Conservation (phyloP, 2,329 filamentous ascomycete species). For the Pseudopithomyces chartarum region DNA sequence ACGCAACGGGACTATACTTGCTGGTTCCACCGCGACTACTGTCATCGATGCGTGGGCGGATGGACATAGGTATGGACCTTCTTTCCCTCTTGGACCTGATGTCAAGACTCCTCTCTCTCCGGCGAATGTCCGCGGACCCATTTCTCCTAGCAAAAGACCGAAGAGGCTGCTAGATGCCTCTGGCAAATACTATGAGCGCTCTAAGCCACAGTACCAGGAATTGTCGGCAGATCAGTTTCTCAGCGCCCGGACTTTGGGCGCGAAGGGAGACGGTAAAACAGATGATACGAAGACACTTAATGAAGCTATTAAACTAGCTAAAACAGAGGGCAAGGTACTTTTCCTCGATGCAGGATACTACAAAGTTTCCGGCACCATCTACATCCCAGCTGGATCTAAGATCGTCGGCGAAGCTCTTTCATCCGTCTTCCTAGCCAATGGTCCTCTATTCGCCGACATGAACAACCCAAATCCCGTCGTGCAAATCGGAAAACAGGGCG, state of each 20-base stretch:
- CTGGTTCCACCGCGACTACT: constrained; percentile 26
- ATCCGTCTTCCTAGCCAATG: constrained; percentile 79
- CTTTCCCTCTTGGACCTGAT: constrained; percentile 42
- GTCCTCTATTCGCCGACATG: constrained; percentile 56
- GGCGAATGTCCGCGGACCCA: constrained; percentile 48
- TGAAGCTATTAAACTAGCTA: constrained; percentile 68
- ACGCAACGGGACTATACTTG: constrained; percentile 29
- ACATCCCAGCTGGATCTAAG: constrained; percentile 70
- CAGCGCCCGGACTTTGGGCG: constrained; percentile 51
- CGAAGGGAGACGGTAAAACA: constrained; percentile 79
- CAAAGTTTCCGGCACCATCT: constrained; percentile 59
- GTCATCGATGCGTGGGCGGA: constrained; percentile 38
- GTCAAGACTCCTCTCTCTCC: neutral
- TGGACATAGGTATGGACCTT: constrained; percentile 36
- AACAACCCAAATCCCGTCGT: constrained; percentile 66
- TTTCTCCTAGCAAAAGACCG: constrained; percentile 50
- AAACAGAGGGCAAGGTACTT: constrained; percentile 57
- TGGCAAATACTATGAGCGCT: constrained; percentile 56
- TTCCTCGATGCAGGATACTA: constrained; percentile 65
- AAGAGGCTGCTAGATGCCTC: constrained; percentile 48
- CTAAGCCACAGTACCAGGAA: constrained; percentile 54
- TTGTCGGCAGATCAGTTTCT: constrained; percentile 68
- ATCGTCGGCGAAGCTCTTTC: constrained; percentile 87
- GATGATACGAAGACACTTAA: constrained; percentile 86
- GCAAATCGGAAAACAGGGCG: constrained; percentile 67